Base-by-base conservation (phyloP, 1,139 yeast genomes). In the Zygoascus sp. region DNA sequence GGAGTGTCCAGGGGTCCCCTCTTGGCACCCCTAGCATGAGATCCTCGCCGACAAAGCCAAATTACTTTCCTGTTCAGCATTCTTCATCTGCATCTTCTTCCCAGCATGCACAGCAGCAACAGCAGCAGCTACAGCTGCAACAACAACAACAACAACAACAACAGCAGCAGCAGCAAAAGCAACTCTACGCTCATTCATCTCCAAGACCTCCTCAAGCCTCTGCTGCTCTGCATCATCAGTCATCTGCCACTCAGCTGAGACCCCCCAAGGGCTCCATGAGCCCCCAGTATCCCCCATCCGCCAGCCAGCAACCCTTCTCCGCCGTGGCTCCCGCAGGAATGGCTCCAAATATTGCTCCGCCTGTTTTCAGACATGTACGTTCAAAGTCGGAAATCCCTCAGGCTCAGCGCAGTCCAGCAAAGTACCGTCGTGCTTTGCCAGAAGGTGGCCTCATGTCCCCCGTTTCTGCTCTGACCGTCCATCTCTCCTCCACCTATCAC, bases 401-500 rank as follows among this genome's bases (percentile, higher is more conserved):
- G 25, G 56, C 75, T 13, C 81, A 86, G 56, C 67, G 70, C 17
- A 80, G 76, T 49, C 95, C 96, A 1, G 32, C 39, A 4, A 83
- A 82, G 64, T 84, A 79, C 61, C 75, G 97, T 53, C 75, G 97
- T 43, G 89, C 95, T 7, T 78, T 90, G 1, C 79, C 86, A 38
- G 83, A 83, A 49, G 81, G 89, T 5, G 79, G 83, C 40, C 87
- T 81, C 54, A 78, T 88, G 34, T 85, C 96, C n/a, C 98, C 98
- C 0, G 74, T 87, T 17, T 75, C 79, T 50, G 96, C 96, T 1
- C 70, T 90, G 50, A 86, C 97, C 0, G 77, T 81, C 3, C 81
- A 86, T 49, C 69, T 92, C 41, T 76, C 92, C 4, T 81, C 90
- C 23, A 83, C 97, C 0, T 92, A 86, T 63, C 73, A 86, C 16